Percentiles rank a stretch among this genome's conserved stretches.
phyloP scores from a whole-genome alignment of 1,284 basidiomycete genomes.

The Polyporus tsugae region DNA sequence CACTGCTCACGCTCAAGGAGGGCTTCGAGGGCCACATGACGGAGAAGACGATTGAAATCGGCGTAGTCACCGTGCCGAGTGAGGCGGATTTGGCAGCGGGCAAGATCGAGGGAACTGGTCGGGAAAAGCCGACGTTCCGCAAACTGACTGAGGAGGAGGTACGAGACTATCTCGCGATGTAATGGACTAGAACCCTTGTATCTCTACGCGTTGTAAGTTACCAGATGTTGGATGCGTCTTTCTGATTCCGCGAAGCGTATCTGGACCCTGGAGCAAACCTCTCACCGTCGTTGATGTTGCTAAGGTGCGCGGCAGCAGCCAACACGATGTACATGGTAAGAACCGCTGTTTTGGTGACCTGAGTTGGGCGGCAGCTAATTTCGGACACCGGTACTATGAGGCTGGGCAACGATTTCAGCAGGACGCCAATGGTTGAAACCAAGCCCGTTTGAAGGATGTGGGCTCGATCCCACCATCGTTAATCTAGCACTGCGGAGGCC shows the following conservation, averaged over 20 bases:
- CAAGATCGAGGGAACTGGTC: slow-evolving; percentile 76
- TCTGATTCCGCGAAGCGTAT: background rate
- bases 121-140: slow-evolving; percentile 88
- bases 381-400: background rate
- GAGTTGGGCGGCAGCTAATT: background rate
- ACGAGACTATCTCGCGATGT: slow-evolving; percentile 89
- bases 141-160: slow-evolving; percentile 96
- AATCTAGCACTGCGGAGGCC: background rate
- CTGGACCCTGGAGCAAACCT: background rate
- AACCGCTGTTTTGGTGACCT: background rate
- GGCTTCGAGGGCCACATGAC: slow-evolving; percentile 99
- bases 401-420: background rate
- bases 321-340: background rate
- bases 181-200: slow-evolving; percentile 39
- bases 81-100: slow-evolving; percentile 77
- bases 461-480: background rate
- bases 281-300: background rate
- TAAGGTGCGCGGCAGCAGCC: background rate
- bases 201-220: slow-evolving; percentile 37
- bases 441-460: background rate
- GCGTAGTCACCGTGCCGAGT: slow-evolving; percentile 91
- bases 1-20: slow-evolving; percentile 98
- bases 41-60: slow-evolving; percentile 99
- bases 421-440: background rate
- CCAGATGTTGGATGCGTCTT: slow-evolving; percentile 23